Evolutionary conservation across 768 basidiomycete genomes (phyloP).

Genomic region (Suillus fuscotomentosus): DNA sequence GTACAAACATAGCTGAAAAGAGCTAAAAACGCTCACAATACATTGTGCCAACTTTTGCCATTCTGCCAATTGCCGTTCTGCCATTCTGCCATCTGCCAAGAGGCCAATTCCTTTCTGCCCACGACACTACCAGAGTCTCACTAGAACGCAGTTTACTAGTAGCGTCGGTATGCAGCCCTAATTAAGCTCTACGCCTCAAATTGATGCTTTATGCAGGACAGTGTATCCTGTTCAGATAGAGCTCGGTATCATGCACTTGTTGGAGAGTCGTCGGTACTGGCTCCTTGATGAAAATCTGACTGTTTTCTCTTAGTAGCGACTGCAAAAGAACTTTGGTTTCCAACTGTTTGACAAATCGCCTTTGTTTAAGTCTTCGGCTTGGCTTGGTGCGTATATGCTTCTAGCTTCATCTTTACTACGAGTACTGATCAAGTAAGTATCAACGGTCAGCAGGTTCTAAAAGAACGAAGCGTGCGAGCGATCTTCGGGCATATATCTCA

Average conservation of each 20-base stretch:
- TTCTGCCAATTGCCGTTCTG: too few species aligned
- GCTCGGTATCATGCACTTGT: not conserved
- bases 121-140: too few species aligned
- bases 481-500: not conserved
- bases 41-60: too few species aligned
- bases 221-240: not conserved
- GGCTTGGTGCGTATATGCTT: not conserved
- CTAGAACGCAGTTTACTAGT: too few species aligned
- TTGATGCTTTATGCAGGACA: not conserved
- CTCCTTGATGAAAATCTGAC: not conserved
- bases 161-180: not conserved
- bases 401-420: not conserved
- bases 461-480: not conserved
- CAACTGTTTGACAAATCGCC: not conserved
- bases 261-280: not conserved
- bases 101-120: too few species aligned
- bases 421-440: too few species aligned
- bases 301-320: not conserved
- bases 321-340: not conserved
- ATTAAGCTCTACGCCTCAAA: not conserved
- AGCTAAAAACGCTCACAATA: too few species aligned
- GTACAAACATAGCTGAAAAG: too few species aligned
- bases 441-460: not conserved
- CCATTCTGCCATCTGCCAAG: too few species aligned
- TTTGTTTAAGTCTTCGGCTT: not conserved